These are phyloP conservation scores for Inosperma sp. DNA, from an alignment of 768 basidiomycete species.

Conservation along the genomic window DNA sequence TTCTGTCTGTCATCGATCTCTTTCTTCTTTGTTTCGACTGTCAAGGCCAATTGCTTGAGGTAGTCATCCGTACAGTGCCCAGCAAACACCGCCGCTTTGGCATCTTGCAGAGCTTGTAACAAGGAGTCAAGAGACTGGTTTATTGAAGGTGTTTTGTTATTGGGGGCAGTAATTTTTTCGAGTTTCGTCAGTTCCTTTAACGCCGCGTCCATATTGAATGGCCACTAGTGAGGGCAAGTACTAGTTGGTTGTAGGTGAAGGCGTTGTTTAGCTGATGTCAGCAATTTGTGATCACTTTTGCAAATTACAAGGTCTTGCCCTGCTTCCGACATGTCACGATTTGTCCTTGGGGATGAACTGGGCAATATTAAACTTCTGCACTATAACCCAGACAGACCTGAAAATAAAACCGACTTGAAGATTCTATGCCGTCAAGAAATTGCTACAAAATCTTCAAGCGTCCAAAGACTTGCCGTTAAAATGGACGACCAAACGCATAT, in stretches of 20 bases:
- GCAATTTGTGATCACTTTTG: conserved; percentile 6
- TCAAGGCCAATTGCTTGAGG: conserved; percentile 47
- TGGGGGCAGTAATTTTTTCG: conserved; percentile 54
- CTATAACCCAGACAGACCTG: conserved; percentile 32
- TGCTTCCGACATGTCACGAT: conserved; percentile 50
- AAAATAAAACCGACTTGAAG: conserved; percentile 32
- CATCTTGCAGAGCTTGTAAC: conserved; percentile 50
- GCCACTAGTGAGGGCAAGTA: background rate
- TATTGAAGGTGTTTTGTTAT: conserved; percentile 52
- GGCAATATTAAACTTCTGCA: conserved; percentile 65
- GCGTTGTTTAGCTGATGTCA: background rate
- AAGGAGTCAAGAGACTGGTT: conserved; percentile 61
- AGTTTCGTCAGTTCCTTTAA: conserved; percentile 78
- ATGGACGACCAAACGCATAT: background rate
- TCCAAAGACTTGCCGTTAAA: conserved; percentile 26
- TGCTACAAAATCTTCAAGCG: conserved; percentile 12
- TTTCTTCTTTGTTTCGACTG: conserved; percentile 70
- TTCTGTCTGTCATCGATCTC: conserved; percentile 87
- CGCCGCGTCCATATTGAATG: conserved; percentile 58
- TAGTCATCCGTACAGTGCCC: conserved; percentile 47
- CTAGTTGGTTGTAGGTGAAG: background rate
- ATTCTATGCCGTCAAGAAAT: conserved; percentile 31
- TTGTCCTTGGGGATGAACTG: conserved; percentile 74
- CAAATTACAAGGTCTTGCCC: conserved; percentile 1
- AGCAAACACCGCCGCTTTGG: conserved; percentile 48